Conservation (phyloP, 2,329 filamentous ascomycete genomes). For the Xylariaceae sp. region DNA sequence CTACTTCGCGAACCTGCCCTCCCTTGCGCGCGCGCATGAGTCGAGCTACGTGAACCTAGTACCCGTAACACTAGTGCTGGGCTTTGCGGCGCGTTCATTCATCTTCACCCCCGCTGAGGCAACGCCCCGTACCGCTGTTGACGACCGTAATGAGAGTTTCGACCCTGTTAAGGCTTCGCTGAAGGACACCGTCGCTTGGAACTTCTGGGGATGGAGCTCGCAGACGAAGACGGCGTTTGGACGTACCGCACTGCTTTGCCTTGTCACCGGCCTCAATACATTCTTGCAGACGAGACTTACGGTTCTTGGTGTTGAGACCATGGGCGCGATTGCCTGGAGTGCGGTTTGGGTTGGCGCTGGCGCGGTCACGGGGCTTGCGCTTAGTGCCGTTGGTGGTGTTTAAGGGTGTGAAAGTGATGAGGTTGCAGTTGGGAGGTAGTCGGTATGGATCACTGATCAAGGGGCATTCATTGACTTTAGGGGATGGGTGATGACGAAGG, state of each 20-base stretch:
- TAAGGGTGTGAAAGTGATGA: conserved; percentile 24
- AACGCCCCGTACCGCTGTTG: conserved; percentile 45
- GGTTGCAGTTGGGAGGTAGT: neutral
- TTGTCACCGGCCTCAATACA: conserved; percentile 55
- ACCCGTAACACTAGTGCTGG: conserved; percentile 55
- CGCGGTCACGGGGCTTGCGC: conserved; percentile 52
- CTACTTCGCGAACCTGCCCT: conserved; percentile 69
- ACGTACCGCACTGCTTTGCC: conserved; percentile 58
- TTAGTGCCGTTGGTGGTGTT: conserved; percentile 51
- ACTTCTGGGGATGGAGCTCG: conserved; percentile 65
- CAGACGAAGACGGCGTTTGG: conserved; percentile 61
- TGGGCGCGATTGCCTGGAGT: conserved; percentile 70
- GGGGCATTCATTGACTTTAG: no score
- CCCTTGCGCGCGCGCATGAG: conserved; percentile 63
- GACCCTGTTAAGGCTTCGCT: conserved; percentile 63
- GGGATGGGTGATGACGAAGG: no score
- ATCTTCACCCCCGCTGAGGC: conserved; percentile 68
- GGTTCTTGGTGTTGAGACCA: conserved; percentile 64
- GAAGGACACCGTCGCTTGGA: conserved; percentile 65
- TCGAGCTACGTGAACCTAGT: conserved; percentile 59
- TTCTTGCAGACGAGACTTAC: conserved; percentile 63
- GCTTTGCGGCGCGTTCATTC: conserved; percentile 68
- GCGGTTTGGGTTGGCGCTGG: conserved; percentile 69
- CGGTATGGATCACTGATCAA: no score
- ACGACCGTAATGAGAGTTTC: conserved; percentile 52